A percentile compares a stretch with the other conserved stretches of the same genome.
phyloP scores from a whole-genome alignment of 108 stramenopile genomes.

The Stephanodiscus minutulus region DNA sequence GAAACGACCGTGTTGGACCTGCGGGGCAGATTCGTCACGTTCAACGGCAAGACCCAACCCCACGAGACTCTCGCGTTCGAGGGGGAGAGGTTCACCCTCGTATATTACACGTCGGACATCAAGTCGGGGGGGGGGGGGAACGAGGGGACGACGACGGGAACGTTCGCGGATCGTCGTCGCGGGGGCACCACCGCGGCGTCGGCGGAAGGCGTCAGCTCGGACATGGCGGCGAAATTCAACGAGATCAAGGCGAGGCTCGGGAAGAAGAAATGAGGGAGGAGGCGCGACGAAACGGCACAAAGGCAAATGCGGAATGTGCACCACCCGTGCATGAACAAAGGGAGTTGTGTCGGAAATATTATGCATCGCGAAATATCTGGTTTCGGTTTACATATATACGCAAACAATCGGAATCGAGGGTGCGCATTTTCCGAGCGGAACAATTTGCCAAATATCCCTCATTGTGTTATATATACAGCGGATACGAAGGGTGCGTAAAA shows the following conservation, averaged over 20 bases:
- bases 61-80: constrained; percentile 1
- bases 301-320: no score
- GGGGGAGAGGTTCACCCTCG: constrained; percentile 1
- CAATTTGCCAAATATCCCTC: no score
- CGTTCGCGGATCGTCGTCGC: background rate
- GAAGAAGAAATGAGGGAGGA: no score
- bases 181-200: background rate
- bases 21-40: background rate
- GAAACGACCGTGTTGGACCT: background rate
- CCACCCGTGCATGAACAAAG: no score
- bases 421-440: no score
- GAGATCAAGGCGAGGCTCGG: background rate
- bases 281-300: no score
- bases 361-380: no score
- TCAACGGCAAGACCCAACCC: constrained; percentile 7
- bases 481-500: no score
- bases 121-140: background rate
- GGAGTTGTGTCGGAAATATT: no score
- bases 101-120: constrained; percentile 7
- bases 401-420: no score
- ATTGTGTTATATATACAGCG: no score
- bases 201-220: background rate
- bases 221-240: background rate
- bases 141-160: background rate
- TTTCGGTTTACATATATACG: no score